A percentile compares a stretch with the other conserved stretches of the same genome.
These are phyloP conservation scores for Pholiota conissans DNA, from an alignment of 768 basidiomycete species.

Conservation along the genomic window DNA sequence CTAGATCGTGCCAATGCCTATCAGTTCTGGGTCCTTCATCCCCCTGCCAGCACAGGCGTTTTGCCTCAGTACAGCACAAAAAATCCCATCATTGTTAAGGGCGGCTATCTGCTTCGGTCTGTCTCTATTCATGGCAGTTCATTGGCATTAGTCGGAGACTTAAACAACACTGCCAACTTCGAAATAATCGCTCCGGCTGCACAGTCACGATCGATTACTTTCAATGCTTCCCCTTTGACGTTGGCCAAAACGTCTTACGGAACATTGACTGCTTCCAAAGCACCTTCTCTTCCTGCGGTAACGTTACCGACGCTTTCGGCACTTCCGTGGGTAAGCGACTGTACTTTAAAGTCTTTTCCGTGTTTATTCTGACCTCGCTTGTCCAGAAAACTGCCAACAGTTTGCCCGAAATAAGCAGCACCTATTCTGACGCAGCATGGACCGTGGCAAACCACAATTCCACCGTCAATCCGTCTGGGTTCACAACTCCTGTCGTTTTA, in stretches of 20 bases:
- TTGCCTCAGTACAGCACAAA: constrained; percentile 38
- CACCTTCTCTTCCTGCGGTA: constrained; percentile 32
- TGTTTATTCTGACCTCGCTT: background rate
- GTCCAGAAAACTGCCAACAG: constrained; percentile 41
- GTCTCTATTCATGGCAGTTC: constrained; percentile 30
- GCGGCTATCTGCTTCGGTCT: constrained; percentile 47
- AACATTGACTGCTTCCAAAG: constrained; percentile 33
- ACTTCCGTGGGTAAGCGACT: constrained; percentile 34
- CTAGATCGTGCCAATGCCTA: constrained; percentile 50
- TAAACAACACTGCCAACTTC: constrained; percentile 41
- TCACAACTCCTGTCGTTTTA: constrained; percentile 40
- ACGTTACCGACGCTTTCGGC: constrained; percentile 33
- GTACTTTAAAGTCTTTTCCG: background rate
- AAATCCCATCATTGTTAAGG: constrained; percentile 48
- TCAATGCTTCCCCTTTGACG: constrained; percentile 27
- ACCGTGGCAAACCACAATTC: constrained; percentile 39
- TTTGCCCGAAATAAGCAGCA: constrained; percentile 38
- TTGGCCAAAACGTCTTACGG: constrained; percentile 41
- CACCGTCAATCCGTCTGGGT: constrained; percentile 40
- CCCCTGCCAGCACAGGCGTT: constrained; percentile 31
- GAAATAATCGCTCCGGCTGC: constrained; percentile 47
- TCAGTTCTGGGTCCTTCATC: constrained; percentile 52
- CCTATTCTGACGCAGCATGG: constrained; percentile 44
- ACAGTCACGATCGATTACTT: constrained; percentile 35
- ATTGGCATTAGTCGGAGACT: constrained; percentile 42